Evolutionary conservation across 2,329 filamentous ascomycete genomes (phyloP).

Genomic region (Colletotrichum noveboracense): DNA sequence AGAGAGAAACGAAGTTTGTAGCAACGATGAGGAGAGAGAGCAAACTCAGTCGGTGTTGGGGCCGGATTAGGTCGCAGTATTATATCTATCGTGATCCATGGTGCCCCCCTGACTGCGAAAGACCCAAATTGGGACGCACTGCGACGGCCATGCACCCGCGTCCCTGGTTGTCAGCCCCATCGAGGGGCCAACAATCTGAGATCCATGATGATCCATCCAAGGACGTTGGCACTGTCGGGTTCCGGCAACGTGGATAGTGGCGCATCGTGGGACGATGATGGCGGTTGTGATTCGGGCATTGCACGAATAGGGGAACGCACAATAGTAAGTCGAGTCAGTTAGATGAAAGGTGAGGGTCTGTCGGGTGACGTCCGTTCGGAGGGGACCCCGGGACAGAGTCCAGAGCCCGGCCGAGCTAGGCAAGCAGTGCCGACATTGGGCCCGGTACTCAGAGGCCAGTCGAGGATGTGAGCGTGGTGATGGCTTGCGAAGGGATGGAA

Average conservation of each 20-base stretch:
- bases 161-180: not conserved
- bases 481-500: not conserved
- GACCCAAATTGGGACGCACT: not conserved
- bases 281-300: not conserved
- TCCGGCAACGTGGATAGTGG: not conserved
- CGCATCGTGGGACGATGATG: not conserved
- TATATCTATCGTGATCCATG: not conserved
- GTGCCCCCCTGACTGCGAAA: not conserved
- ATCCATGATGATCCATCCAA: not conserved
- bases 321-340: not conserved
- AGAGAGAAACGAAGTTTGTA: not conserved
- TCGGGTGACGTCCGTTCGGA: constrained; percentile 11
- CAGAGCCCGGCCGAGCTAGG: not conserved
- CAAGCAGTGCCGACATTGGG: not conserved
- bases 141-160: not conserved
- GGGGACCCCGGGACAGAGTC: not conserved
- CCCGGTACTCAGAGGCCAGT: not conserved
- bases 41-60: not conserved
- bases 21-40: not conserved
- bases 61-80: not conserved
- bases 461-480: not conserved
- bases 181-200: not conserved
- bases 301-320: not conserved
- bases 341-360: not conserved
- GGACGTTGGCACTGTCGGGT: not conserved